Evolutionary conservation across 148 eudicot genomes (phyloP), one percentile per base, ranked within the genome.

Genomic region (Vaccinium corymbosum): DNA sequence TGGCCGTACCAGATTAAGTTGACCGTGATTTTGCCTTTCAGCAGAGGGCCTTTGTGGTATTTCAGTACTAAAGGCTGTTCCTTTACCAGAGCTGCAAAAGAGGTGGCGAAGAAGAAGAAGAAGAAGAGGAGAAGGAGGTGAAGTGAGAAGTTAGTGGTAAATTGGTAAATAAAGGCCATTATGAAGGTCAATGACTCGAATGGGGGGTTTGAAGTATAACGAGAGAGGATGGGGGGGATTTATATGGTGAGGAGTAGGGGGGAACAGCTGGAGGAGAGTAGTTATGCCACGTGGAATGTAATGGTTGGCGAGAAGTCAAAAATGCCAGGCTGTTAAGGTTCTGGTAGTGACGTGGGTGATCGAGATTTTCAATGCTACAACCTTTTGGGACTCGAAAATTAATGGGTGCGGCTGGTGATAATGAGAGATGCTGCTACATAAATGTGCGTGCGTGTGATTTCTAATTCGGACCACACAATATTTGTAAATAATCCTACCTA

Each of bases 1-100:
- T 87, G 86, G 25, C 98, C 98, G 87, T 94, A 94, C 97, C 98
- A 94, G 57, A 94, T 87, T 6, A 94, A 83, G 53, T 94, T 93
- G 1, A 94, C 89, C 20, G 91, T 48, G 25, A 94, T 25, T 8
- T 90, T 89, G n/a, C 98, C 98, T 42, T 88, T 87, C 20, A 94
- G 82, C 1, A 94, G 92, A 7, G 85, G 51, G 6, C 95, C 95
- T 83, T 92, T 87, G 85, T 92, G 95, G 90, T 93, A 93, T 76
- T 87, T 85, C 1, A 93, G 86, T 0, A 84, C 42, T 2, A 89
- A 42, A 2, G 95, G 93, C 10, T 90, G 91, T 48, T 89, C 87
- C 38, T 89, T 82, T 0, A 92, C 90, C 0, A 93, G 87, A 3
- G 89, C 91, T 3, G 91, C 86, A 10, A 55, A 27, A 35, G 90